Conservation (phyloP, 164 flowering plant genomes). For the Nymphaea thermarum region DNA sequence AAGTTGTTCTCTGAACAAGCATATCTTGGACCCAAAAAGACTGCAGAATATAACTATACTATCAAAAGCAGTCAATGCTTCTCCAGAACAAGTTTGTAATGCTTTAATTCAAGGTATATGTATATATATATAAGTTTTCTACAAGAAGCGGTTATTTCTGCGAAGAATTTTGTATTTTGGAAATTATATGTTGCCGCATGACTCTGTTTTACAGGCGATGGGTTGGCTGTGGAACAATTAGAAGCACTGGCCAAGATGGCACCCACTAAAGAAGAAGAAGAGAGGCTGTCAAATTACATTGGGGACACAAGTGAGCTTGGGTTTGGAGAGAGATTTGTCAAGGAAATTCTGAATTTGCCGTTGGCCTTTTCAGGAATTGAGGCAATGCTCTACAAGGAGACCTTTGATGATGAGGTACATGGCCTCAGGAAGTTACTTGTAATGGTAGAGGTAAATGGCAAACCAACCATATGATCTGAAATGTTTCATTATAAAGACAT, state of each 20-base stretch:
- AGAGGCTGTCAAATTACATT: conserved; percentile 42
- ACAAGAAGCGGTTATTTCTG: background rate
- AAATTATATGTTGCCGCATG: too few relatives aligned
- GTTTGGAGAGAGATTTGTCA: conserved; percentile 68
- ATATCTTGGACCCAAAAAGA: conserved; percentile 82
- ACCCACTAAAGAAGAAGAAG: conserved; percentile 89
- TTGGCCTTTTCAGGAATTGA: conserved; percentile 65
- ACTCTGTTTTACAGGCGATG: conserved; percentile 37
- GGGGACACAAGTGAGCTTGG: conserved; percentile 57
- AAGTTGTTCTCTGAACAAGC: conserved; percentile 80
- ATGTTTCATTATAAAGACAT: background rate
- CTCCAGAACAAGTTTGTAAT: conserved; percentile 60
- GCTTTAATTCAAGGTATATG: conserved; percentile 47
- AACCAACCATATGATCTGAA: background rate
- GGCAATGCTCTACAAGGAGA: conserved; percentile 82
- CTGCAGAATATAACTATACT: conserved; percentile 90
- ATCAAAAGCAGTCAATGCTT: conserved; percentile 66
- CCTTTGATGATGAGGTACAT: conserved; percentile 75
- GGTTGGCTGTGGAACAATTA: conserved; percentile 56
- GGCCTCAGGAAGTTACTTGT: conserved; percentile 72
- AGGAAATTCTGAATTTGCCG: conserved; percentile 48
- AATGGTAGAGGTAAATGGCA: conserved; percentile 80
- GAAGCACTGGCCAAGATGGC: conserved; percentile 84
- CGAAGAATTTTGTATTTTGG: too few relatives aligned
- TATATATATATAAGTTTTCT: background rate